These are phyloP conservation scores for Kwoniella heveanensis DNA, from an alignment of 768 basidiomycete genomes.

Conservation along the genomic window DNA sequence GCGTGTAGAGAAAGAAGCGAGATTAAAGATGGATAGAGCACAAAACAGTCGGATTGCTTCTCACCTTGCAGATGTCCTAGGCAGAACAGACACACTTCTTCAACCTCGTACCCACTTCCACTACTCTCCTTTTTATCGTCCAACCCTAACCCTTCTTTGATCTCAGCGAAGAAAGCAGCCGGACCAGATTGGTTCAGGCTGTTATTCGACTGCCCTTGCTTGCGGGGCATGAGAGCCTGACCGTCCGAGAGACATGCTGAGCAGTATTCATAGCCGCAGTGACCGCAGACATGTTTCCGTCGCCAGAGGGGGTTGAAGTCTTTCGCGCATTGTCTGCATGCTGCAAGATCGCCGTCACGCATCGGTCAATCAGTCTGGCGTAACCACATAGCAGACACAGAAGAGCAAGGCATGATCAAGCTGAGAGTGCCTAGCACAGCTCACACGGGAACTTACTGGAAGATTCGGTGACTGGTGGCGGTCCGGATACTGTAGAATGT, in stretches of 20 bases:
- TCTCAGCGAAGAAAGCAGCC: slow-evolving; percentile 23
- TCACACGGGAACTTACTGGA: too few species aligned
- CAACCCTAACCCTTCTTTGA: slow-evolving; percentile 33
- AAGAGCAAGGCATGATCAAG: too few species aligned
- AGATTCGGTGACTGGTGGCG: slow-evolving; percentile 50
- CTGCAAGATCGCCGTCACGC: slow-evolving; percentile 16
- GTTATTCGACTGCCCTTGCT: slow-evolving; percentile 10
- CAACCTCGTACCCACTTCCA: slow-evolving; percentile 52
- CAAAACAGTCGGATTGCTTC: slow-evolving; percentile 14
- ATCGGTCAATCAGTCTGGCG: neutral
- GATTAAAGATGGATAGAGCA: too few species aligned
- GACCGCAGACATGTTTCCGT: slow-evolving; percentile 48
- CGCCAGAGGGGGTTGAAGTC: slow-evolving; percentile 52
- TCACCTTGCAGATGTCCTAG: slow-evolving; percentile 53
- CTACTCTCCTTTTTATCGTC: slow-evolving; percentile 27
- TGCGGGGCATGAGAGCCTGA: slow-evolving; percentile 54
- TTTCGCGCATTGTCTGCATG: slow-evolving; percentile 53
- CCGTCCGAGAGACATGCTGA: slow-evolving; percentile 48
- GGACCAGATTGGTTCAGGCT: slow-evolving; percentile 8
- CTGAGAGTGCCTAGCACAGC: too few species aligned
- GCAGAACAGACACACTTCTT: slow-evolving; percentile 51
- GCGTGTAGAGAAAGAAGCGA: neutral
- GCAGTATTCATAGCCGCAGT: slow-evolving; percentile 55
- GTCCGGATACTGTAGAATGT: slow-evolving; percentile 54
- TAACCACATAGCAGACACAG: neutral